phyloP scores from a whole-genome alignment of 1,284 basidiomycete genomes.

The Malassezia restricta region DNA sequence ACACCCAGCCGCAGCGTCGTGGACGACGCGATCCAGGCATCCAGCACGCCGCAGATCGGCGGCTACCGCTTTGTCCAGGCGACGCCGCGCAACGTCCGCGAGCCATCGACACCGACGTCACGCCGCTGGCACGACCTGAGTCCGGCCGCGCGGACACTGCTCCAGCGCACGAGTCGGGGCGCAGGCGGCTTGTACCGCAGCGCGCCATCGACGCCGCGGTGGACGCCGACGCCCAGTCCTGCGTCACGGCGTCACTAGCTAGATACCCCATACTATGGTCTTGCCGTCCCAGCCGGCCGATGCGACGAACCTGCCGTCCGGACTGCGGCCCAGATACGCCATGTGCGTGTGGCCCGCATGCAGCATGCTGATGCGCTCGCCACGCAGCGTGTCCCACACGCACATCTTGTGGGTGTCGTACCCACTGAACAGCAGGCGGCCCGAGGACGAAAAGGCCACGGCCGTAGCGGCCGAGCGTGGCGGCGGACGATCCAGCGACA shows the following conservation, averaged over 20 bases:
- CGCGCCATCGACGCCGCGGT: slow-evolving; percentile 5
- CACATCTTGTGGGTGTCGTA: slow-evolving; percentile 99
- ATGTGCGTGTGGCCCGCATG: slow-evolving; percentile 97
- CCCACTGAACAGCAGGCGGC: slow-evolving; percentile 90
- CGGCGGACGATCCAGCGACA: slow-evolving; percentile 80
- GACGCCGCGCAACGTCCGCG: not conserved
- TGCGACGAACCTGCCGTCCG: slow-evolving; percentile 93
- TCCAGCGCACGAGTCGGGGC: slow-evolving; percentile 8
- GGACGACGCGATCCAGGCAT: slow-evolving; percentile 30
- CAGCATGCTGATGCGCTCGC: slow-evolving; percentile 88
- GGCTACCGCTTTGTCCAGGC: slow-evolving; percentile 36
- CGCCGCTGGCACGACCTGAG: slow-evolving; percentile 7
- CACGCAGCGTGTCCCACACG: slow-evolving; percentile 97
- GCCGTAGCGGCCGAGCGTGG: slow-evolving; percentile 98
- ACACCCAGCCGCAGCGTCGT: slow-evolving; percentile 30
- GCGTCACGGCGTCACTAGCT: not conserved
- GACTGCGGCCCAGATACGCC: slow-evolving; percentile 85
- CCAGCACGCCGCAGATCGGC: slow-evolving; percentile 20
- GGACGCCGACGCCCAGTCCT: slow-evolving; percentile 14
- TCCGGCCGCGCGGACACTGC: slow-evolving; percentile 10
- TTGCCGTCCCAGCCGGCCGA: slow-evolving; percentile 97
- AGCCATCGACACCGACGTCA: not conserved
- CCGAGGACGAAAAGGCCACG: slow-evolving; percentile 92
- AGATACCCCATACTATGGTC: slow-evolving; percentile 52
- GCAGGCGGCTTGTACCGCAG: slow-evolving; percentile 1